Conservation (phyloP, 108 stramenopile species). For the Fragilaria crotonensis region DNA sequence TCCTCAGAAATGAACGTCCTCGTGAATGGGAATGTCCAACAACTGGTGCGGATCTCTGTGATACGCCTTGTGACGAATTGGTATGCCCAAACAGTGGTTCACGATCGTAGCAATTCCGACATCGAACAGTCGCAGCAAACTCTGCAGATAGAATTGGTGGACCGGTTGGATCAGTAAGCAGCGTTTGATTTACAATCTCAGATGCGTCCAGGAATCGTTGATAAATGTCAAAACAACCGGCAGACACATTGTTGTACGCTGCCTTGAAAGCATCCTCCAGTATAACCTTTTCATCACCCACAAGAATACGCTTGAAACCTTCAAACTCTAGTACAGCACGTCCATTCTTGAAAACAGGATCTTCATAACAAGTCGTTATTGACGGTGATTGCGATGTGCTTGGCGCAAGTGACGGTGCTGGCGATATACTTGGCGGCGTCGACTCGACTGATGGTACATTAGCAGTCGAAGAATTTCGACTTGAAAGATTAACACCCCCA, state of each 20-base stretch:
- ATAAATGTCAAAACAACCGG: slow-evolving; percentile 4
- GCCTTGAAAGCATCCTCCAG: background rate
- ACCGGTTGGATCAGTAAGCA: background rate
- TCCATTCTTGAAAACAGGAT: background rate
- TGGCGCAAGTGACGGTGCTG: background rate
- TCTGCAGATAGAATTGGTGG: background rate
- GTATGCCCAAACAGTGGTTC: slow-evolving; percentile 1
- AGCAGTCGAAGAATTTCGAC: background rate
- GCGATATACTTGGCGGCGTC: background rate
- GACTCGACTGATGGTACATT: background rate
- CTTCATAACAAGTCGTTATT: background rate
- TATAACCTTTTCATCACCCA: background rate
- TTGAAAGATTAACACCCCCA: background rate
- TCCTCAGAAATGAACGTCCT: too few species aligned
- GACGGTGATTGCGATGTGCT: background rate
- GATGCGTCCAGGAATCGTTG: background rate
- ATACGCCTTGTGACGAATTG: too few species aligned
- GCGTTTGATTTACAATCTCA: background rate
- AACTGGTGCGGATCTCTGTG: too few species aligned
- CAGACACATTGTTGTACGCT: slow-evolving; percentile 7
- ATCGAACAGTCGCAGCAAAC: background rate
- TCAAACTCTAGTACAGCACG: background rate
- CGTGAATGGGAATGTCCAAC: too few species aligned
- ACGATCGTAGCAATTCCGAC: background rate
- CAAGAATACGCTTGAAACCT: background rate